Evolutionary conservation across 108 stramenopile species (phyloP).

Genomic region (Ochromonas danica): DNA sequence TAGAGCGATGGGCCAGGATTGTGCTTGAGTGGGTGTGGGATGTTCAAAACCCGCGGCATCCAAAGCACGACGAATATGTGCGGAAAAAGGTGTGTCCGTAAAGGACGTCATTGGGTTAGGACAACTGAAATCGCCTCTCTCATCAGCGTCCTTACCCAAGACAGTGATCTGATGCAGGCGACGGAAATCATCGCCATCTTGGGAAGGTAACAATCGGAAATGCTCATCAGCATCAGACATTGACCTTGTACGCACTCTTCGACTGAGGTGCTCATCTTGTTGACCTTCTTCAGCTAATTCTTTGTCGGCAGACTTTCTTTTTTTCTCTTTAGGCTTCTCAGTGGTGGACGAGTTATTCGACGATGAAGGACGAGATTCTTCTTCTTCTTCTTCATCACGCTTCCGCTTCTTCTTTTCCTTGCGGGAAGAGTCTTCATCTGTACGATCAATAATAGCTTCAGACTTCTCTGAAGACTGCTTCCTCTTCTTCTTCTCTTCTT

Average conservation of each 20-base stretch:
- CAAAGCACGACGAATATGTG: conserved; percentile 63
- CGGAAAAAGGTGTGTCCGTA: conserved; percentile 69
- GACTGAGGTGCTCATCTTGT: neutral
- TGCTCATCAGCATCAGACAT: conserved; percentile 29
- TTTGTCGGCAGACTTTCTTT: neutral
- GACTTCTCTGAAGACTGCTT: too few relatives aligned
- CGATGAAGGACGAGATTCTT: too few relatives aligned
- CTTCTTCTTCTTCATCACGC: too few relatives aligned
- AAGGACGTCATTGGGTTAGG: conserved; percentile 53
- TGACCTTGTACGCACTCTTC: conserved; percentile 9
- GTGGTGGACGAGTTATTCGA: too few relatives aligned
- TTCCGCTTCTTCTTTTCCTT: too few relatives aligned
- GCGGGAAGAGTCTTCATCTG: too few relatives aligned
- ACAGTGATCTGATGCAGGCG: conserved; percentile 22
- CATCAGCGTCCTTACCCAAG: neutral
- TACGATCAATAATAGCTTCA: too few relatives aligned
- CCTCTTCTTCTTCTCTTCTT: too few relatives aligned
- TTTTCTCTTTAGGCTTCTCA: conserved; percentile 20
- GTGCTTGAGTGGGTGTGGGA: conserved; percentile 79
- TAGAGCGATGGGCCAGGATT: conserved; percentile 61
- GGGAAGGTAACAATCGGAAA: neutral
- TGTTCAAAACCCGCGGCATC: conserved; percentile 71
- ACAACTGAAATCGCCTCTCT: conserved; percentile 1
- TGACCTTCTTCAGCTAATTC: neutral
- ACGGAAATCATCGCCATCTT: neutral